phyloP scores from a whole-genome alignment of 129 eudicot species.

The Ambrosia trifida region DNA sequence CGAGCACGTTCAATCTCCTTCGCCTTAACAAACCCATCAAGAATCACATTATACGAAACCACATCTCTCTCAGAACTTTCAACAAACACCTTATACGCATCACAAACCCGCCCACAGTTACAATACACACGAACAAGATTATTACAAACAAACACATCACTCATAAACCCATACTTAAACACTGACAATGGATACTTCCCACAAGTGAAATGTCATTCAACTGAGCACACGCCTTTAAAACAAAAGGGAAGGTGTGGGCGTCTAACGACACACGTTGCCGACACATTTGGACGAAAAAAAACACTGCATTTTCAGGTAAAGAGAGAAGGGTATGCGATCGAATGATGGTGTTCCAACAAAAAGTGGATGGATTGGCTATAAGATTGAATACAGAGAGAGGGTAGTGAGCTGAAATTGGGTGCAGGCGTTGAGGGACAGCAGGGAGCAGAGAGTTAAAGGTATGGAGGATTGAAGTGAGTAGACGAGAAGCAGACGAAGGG shows the following conservation, averaged over 20 bases:
- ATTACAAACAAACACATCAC: slow-evolving; percentile 60
- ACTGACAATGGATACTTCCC: slow-evolving; percentile 42
- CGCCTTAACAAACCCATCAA: slow-evolving; percentile 65
- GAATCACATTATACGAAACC: slow-evolving; percentile 58
- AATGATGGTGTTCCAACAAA: slow-evolving; percentile 53
- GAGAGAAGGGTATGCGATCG: slow-evolving; percentile 52
- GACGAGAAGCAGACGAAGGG: slow-evolving; percentile 37
- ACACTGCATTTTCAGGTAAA: slow-evolving; percentile 45
- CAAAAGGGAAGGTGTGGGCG: slow-evolving; percentile 66
- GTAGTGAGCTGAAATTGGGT: slow-evolving; percentile 26
- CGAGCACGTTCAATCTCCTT: slow-evolving; percentile 47
- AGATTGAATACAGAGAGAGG: slow-evolving; percentile 52
- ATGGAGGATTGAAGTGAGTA: slow-evolving; percentile 55
- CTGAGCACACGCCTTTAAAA: slow-evolving; percentile 49
- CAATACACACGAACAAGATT: slow-evolving; percentile 45
- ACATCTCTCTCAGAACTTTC: slow-evolving; percentile 49
- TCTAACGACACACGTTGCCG: slow-evolving; percentile 42
- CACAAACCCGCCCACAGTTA: slow-evolving; percentile 25
- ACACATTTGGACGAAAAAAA: slow-evolving; percentile 50
- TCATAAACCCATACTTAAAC: slow-evolving; percentile 46
- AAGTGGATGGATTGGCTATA: slow-evolving; percentile 46
- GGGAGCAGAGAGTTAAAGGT: slow-evolving; percentile 39
- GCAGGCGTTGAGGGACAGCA: not conserved
- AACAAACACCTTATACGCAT: slow-evolving; percentile 57
- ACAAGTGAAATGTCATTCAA: slow-evolving; percentile 25